Evolutionary conservation across 169 alveolate genomes (phyloP).

Genomic region (Babesia gibsoni): DNA sequence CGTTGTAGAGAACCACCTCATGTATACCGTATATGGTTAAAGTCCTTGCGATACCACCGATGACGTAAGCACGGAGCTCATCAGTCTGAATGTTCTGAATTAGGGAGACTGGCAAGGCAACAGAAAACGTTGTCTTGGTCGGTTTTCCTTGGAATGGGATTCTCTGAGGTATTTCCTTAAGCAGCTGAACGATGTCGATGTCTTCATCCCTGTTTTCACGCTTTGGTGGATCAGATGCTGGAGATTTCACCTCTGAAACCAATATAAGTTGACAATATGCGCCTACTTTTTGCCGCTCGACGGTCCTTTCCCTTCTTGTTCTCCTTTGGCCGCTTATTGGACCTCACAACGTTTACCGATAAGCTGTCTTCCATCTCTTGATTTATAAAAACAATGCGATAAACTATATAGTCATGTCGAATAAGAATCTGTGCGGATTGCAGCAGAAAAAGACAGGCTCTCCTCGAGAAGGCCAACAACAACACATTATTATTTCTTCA

Average conservation of each 20-base stretch:
- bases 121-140: constrained; percentile 70
- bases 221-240: neutral
- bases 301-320: neutral
- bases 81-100: constrained; percentile 78
- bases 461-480: too few species aligned
- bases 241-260: neutral
- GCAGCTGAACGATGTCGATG: constrained; percentile 18
- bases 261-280: neutral
- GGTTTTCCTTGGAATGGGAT: constrained; percentile 74
- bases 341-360: constrained; percentile 10
- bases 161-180: constrained; percentile 63
- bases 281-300: neutral
- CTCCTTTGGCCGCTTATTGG: constrained; percentile 2
- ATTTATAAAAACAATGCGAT: too few species aligned
- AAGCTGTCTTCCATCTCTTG: constrained; percentile 13
- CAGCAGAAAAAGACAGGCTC: too few species aligned
- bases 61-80: constrained; percentile 85
- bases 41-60: constrained; percentile 90
- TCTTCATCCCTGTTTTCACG: neutral
- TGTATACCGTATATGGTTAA: constrained; percentile 88
- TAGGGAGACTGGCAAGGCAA: constrained; percentile 83
- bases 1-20: constrained; percentile 90
- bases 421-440: too few species aligned
- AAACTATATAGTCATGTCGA: too few species aligned
- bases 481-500: too few species aligned